Conservation (phyloP, 176 grass and related monocot genomes). For the Triticum aestivum region DNA sequence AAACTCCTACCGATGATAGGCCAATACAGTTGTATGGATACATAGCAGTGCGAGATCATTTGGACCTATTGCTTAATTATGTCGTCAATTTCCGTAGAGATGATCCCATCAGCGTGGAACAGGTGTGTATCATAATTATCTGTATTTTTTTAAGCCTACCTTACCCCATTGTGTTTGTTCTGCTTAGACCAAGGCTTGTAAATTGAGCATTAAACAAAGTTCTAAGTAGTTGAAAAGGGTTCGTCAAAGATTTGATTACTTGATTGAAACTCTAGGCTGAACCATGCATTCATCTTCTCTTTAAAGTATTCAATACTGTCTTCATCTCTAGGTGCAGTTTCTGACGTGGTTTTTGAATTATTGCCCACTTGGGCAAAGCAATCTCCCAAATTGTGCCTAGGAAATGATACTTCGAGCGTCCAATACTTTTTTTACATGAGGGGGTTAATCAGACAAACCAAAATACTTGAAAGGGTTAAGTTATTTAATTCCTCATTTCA, state of each 20-base stretch:
- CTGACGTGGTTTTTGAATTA: background rate
- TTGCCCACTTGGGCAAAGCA: background rate
- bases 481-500: background rate
- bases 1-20: background rate
- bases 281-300: background rate
- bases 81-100: background rate
- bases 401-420: background rate
- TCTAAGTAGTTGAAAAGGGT: too few relatives aligned
- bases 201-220: too few relatives aligned
- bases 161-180: background rate
- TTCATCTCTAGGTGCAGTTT: background rate
- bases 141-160: background rate
- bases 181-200: background rate
- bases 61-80: background rate
- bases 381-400: background rate
- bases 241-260: too few relatives aligned
- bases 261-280: too few relatives aligned
- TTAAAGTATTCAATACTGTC: background rate
- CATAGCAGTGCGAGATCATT: background rate
- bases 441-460: background rate
- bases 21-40: background rate
- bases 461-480: background rate
- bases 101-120: background rate
- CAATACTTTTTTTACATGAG: background rate
- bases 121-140: background rate